Percentiles rank a stretch among this genome's conserved stretches.
Conservation (phyloP, 192 early-diverging fungal species). For the Coemansia reversa region DNA sequence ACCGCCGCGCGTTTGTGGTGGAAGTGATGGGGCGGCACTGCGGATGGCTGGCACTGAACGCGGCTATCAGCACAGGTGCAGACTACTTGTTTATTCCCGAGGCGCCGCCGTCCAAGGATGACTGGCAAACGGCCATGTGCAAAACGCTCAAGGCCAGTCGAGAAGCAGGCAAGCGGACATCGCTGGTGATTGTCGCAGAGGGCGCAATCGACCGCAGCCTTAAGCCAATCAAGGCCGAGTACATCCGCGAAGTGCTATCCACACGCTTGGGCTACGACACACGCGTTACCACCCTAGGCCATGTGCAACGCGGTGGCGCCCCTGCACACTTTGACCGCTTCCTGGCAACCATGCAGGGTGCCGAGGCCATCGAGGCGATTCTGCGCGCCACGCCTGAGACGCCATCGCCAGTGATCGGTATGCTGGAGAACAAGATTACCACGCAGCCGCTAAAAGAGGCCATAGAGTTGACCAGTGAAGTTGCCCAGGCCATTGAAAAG, state of each 20-base stretch:
- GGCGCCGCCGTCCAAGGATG: slow-evolving; percentile 77
- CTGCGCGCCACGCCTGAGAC: slow-evolving; percentile 76
- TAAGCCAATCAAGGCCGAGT: slow-evolving; percentile 82
- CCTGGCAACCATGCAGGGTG: slow-evolving; percentile 91
- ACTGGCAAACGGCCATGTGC: slow-evolving; percentile 92
- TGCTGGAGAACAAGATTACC: slow-evolving; percentile 85
- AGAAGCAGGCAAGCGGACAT: slow-evolving; percentile 81
- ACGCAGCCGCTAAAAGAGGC: slow-evolving; percentile 88
- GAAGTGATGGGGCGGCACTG: slow-evolving; percentile 99
- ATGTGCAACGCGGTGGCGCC: slow-evolving; percentile 92
- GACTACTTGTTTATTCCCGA: slow-evolving; percentile 98
- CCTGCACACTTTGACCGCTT: slow-evolving; percentile 90
- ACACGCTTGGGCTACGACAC: slow-evolving; percentile 83
- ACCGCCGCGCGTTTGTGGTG: slow-evolving; percentile 95
- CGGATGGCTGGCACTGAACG: slow-evolving; percentile 91
- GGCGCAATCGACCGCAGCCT: slow-evolving; percentile 90
- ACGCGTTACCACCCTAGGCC: slow-evolving; percentile 90
- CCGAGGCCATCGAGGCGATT: slow-evolving; percentile 92
- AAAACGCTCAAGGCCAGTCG: slow-evolving; percentile 71
- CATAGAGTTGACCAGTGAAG: slow-evolving; percentile 83
- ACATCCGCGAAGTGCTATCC: slow-evolving; percentile 80
- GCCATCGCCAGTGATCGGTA: slow-evolving; percentile 93
- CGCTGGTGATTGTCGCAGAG: slow-evolving; percentile 94
- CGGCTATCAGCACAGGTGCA: slow-evolving; percentile 83
- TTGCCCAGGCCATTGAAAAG: slow-evolving; percentile 75